Conservation (phyloP, 2,329 filamentous ascomycete genomes). For the Neodidymelliopsis sp. region DNA sequence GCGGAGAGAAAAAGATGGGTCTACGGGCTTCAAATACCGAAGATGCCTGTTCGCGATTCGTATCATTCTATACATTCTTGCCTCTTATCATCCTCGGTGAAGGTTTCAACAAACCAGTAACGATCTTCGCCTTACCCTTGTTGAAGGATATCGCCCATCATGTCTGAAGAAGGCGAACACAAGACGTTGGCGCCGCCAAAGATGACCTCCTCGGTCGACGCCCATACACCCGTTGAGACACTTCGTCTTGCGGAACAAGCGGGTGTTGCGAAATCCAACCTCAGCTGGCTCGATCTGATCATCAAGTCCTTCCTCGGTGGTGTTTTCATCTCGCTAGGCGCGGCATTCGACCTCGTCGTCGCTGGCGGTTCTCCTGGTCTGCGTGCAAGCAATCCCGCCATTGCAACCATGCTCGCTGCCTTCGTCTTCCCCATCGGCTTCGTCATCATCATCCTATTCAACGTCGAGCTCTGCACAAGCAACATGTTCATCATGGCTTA, state of each 20-base stretch:
- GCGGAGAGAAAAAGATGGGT: not conserved
- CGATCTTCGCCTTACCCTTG: too few species aligned
- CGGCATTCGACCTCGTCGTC: conserved; percentile 46
- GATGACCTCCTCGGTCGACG: conserved; percentile 12
- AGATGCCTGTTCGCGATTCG: not conserved
- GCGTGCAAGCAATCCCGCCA: conserved; percentile 19
- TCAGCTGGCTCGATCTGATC: conserved; percentile 41
- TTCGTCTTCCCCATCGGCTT: conserved; percentile 23
- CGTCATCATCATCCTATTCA: conserved; percentile 23
- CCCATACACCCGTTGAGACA: conserved; percentile 20
- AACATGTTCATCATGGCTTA: conserved; percentile 29
- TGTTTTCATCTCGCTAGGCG: conserved; percentile 46
- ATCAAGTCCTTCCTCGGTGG: conserved; percentile 44
- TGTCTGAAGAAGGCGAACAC: conserved; percentile 14
- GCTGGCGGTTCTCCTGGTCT: conserved; percentile 36
- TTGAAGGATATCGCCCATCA: not conserved
- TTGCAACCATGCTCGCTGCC: conserved; percentile 18
- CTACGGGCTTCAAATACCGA: not conserved
- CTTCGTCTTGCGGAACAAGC: conserved; percentile 17
- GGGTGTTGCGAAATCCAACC: conserved; percentile 24
- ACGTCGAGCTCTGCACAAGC: conserved; percentile 24
- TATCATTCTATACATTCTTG: too few species aligned
- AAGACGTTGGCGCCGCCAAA: conserved; percentile 14
- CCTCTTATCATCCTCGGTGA: too few species aligned
- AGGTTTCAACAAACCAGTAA: too few species aligned